These are phyloP conservation scores for Casuarina equisetifolia DNA, from an alignment of 306 rosid species.

Conservation along the genomic window DNA sequence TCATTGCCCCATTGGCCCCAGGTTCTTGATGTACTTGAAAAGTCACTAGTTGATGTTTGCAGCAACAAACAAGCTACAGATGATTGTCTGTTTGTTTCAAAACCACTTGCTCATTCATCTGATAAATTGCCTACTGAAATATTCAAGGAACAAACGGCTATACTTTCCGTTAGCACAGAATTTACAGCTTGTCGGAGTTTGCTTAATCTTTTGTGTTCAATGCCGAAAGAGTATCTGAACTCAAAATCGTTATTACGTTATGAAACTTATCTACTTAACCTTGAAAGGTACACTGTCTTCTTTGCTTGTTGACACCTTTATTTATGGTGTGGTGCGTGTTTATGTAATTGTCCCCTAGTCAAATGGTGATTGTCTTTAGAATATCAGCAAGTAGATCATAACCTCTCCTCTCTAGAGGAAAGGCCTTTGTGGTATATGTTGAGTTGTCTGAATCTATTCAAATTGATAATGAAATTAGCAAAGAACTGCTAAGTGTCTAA, in stretches of 20 bases:
- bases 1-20: slow-evolving; percentile 60
- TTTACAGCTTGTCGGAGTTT: slow-evolving; percentile 59
- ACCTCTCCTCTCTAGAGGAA: not conserved
- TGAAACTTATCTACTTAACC: slow-evolving; percentile 64
- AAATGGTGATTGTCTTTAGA: slow-evolving; percentile 5
- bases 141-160: slow-evolving; percentile 33
- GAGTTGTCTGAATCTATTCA: not conserved
- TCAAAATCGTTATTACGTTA: slow-evolving; percentile 50
- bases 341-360: slow-evolving; percentile 17
- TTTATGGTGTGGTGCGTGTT: slow-evolving; percentile 23
- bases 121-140: slow-evolving; percentile 34
- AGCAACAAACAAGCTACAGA: slow-evolving; percentile 22
- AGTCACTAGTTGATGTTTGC: slow-evolving; percentile 25
- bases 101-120: slow-evolving; percentile 27
- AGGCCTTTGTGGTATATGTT: not conserved
- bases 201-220: slow-evolving; percentile 61
- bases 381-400: not conserved
- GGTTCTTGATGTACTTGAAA: slow-evolving; percentile 52
- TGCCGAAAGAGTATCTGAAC: slow-evolving; percentile 50
- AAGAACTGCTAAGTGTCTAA: not conserved
- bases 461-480: not conserved
- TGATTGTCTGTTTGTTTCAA: slow-evolving; percentile 35
- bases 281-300: slow-evolving; percentile 66
- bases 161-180: slow-evolving; percentile 25
- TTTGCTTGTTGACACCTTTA: slow-evolving; percentile 25